Conservation (phyloP, 305 asterid genomes). For the Solanum chacoense region DNA sequence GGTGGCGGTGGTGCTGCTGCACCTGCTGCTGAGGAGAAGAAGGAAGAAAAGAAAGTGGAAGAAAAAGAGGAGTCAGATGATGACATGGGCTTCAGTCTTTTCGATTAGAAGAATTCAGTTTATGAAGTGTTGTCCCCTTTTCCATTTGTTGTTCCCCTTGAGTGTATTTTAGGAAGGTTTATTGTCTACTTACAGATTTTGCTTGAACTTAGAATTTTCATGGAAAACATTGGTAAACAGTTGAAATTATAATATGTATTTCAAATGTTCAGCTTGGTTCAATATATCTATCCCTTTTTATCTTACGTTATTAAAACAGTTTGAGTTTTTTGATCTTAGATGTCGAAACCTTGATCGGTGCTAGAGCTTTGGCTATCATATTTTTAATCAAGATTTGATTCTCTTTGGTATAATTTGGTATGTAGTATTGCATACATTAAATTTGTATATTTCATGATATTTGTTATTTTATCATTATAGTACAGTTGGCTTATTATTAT, state of each 20-base stretch:
- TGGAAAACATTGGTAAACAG: not conserved
- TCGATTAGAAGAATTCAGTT: not conserved
- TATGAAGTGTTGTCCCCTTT: not conserved
- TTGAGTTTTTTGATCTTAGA: not conserved
- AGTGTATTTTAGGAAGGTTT: not conserved
- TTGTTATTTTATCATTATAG: too few relatives aligned
- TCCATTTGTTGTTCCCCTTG: not conserved
- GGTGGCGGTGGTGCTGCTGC: slow-evolving; percentile 24
- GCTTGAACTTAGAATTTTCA: not conserved
- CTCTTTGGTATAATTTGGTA: too few relatives aligned
- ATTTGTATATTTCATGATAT: too few relatives aligned
- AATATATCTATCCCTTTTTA: not conserved
- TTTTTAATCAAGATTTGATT: not conserved
- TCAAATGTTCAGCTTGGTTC: not conserved
- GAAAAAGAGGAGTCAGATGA: slow-evolving; percentile 56
- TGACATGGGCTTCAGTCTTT: slow-evolving; percentile 8
- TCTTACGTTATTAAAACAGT: not conserved
- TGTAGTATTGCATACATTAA: too few relatives aligned
- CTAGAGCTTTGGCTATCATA: not conserved
- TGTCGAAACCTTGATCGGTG: not conserved
- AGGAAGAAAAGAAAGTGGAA: slow-evolving; percentile 53
- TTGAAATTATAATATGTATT: not conserved
- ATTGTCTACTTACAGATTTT: not conserved
- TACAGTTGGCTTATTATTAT: too few relatives aligned
- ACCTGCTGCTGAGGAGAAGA: slow-evolving; percentile 37